These are phyloP conservation scores for Ampelocalamus luodianensis DNA, from an alignment of 176 grass and related monocot genomes.

Conservation along the genomic window DNA sequence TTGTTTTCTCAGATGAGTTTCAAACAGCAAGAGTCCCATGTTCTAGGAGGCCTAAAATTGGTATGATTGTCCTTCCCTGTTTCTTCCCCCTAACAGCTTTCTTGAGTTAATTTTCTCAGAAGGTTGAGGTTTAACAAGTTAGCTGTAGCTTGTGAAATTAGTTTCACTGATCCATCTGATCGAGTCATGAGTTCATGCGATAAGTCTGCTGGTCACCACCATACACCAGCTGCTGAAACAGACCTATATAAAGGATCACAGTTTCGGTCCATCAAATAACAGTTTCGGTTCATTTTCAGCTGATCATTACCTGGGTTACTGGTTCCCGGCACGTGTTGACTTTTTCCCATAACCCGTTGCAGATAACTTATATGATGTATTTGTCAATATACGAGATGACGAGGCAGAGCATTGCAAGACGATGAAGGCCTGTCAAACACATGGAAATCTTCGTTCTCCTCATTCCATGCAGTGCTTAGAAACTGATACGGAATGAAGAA, in stretches of 20 bases:
- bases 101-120: conserved; percentile 7
- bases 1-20: conserved; percentile 76
- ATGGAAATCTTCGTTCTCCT: conserved; percentile 74
- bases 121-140: neutral
- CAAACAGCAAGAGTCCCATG: conserved; percentile 76
- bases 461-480: conserved; percentile 53
- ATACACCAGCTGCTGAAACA: neutral
- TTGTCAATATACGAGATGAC: conserved; percentile 80
- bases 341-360: conserved; percentile 12
- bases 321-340: conserved; percentile 5
- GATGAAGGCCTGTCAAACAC: conserved; percentile 91
- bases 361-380: conserved; percentile 94
- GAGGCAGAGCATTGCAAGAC: conserved; percentile 94
- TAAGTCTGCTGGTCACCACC: neutral
- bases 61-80: conserved; percentile 41
- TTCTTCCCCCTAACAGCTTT: neutral
- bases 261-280: neutral
- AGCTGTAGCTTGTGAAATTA: conserved; percentile 8
- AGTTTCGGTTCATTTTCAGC: neutral
- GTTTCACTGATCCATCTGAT: neutral
- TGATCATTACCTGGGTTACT: neutral
- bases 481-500: conserved; percentile 47
- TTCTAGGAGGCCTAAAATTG: conserved; percentile 83
- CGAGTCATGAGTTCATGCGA: neutral
- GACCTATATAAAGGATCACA: no score